A percentile compares a stretch with the other conserved stretches of the same genome.
These are phyloP conservation scores for Solanum appendiculatum DNA, from an alignment of 257 asterid genomes.

Conservation along the genomic window DNA sequence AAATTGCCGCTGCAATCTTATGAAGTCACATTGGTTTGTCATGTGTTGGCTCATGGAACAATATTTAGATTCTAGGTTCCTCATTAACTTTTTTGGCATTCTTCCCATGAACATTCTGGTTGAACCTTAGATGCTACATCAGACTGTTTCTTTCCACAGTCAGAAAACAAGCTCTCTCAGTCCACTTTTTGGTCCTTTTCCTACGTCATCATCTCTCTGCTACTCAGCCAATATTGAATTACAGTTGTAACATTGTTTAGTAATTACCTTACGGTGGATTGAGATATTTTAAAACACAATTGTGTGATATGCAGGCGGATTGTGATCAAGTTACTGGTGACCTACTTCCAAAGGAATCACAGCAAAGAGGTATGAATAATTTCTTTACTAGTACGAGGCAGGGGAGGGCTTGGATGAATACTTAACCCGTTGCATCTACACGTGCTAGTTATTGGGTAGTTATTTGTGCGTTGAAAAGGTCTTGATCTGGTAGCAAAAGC, in stretches of 20 bases:
- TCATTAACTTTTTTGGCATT: background rate
- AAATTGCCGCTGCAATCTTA: background rate
- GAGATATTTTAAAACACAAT: background rate
- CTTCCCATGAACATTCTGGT: background rate
- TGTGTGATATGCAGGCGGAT: constrained; percentile 66
- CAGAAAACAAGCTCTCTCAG: background rate
- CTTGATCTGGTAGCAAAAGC: background rate
- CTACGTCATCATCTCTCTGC: background rate
- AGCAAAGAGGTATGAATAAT: constrained; percentile 74
- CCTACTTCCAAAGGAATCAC: constrained; percentile 95
- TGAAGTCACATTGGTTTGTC: background rate
- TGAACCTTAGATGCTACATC: background rate
- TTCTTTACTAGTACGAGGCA: background rate
- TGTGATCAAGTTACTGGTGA: constrained; percentile 87
- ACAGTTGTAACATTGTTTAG: background rate
- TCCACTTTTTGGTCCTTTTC: background rate
- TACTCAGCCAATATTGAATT: background rate
- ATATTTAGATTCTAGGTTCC: background rate
- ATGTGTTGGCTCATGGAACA: background rate
- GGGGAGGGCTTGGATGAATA: background rate
- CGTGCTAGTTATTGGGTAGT: background rate
- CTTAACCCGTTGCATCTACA: background rate
- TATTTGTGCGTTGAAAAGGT: background rate
- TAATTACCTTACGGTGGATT: background rate
- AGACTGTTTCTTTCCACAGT: background rate